Evolutionary conservation across 257 asterid species (phyloP), one percentile per base, ranked within the genome.

Genomic region (Buddleja alternifolia): DNA sequence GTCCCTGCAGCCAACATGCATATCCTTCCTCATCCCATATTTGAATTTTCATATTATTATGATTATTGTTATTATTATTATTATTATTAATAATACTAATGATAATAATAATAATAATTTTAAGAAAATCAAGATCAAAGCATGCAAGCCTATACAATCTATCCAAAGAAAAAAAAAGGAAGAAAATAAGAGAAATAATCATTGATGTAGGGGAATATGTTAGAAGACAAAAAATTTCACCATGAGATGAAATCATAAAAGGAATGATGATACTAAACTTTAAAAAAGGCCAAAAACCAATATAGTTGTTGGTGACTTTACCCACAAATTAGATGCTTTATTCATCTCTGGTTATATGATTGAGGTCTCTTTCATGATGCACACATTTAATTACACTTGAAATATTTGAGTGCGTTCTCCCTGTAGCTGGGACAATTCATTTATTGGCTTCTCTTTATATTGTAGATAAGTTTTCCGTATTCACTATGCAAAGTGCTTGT

Each of bases 341-440:
- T 55, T 42, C 20, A 71, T 60, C 46, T 57, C 44, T 44, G 39
- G 52, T 67, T 71, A 60, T 16, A 70, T 70, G 34, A 74, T 74
- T 71, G 59, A 12, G 12, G 65, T 74, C 75, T 60, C 80, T 70
- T 71, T 79, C 72, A 46, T 67, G 45, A 66, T 77, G 24, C 37
- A 41, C 60, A 29, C 36, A 59, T 39, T 36, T 7, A 12, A 47
- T 73, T 67, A 53, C 51, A 67, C 65, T 39, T 29, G 9, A 17
- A 14, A 8, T 10, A 39, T 32, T 19, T 68, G 70, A 74, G 83
- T 74, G 77, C 66, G 19, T 53, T 78, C 71, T 74, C 63, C 68
- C 76, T 69, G 66, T 74, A 59, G 73, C 73, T 59, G 71, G 53
- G 63, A 69, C 57, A 21, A 6, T 6, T 25, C 55, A 72, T 8